Evolutionary conservation across 2,329 filamentous ascomycete genomes (phyloP).

Genomic region (Microcyclospora tardicrescens): DNA sequence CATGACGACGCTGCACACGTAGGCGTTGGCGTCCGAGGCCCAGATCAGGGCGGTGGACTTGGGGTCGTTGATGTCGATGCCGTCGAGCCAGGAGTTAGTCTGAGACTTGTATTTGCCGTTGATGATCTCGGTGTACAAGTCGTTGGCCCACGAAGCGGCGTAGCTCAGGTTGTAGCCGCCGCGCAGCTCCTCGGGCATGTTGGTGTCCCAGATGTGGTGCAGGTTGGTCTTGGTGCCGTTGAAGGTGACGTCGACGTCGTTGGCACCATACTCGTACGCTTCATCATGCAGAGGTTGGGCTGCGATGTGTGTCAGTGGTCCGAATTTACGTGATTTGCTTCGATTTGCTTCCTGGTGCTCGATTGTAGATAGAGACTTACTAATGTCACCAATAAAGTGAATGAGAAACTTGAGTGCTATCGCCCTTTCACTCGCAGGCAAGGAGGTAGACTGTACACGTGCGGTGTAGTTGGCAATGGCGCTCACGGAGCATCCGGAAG

Average conservation of each 20-base stretch:
- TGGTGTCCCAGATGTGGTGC: conserved; percentile 33
- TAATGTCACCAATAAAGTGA: conserved; percentile 50
- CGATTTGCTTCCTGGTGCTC: too few species aligned
- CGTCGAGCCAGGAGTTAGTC: conserved; percentile 23
- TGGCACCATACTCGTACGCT: conserved; percentile 31
- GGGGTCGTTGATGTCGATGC: conserved; percentile 25
- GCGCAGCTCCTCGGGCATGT: conserved; percentile 30
- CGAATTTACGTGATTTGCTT: conserved; percentile 41
- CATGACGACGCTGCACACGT: conserved; percentile 30
- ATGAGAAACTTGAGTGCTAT: conserved; percentile 39
- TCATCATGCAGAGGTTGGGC: conserved; percentile 53
- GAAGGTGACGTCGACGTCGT: conserved; percentile 33
- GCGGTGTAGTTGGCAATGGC: conserved; percentile 42
- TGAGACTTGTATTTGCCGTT: conserved; percentile 26
- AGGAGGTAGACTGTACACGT: conserved; percentile 21
- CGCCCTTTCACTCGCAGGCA: conserved; percentile 24
- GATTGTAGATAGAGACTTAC: background rate
- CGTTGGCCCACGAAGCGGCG: conserved; percentile 27
- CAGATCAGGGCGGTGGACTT: conserved; percentile 27
- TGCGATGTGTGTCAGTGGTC: background rate
- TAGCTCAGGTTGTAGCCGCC: conserved; percentile 27
- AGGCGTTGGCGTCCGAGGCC: conserved; percentile 31
- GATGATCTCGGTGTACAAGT: conserved; percentile 26
- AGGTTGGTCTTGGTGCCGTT: conserved; percentile 28
- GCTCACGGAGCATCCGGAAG: conserved; percentile 37